Evolutionary conservation across 2,329 filamentous ascomycete species (phyloP).

Genomic region (Aspergillus glaucus): DNA sequence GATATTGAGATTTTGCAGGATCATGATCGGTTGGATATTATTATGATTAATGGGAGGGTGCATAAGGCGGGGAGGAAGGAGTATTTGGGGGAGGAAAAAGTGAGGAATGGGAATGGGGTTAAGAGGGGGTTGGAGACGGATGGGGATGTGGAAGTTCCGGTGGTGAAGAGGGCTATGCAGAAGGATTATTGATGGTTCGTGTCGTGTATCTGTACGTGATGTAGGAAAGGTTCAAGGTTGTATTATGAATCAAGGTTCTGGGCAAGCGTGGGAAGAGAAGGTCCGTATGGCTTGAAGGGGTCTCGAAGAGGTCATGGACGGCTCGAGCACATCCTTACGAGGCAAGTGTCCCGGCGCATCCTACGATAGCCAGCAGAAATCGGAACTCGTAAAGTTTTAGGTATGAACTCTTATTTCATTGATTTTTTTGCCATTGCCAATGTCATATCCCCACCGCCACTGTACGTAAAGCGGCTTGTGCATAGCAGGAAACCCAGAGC

Average conservation of each 20-base stretch:
- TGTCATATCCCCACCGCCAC: slow-evolving; percentile 32
- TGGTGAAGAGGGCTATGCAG: slow-evolving; percentile 1
- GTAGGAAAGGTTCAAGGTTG: too few relatives aligned
- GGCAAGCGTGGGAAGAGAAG: background rate
- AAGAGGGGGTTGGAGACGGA: background rate
- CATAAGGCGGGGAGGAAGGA: slow-evolving; percentile 25
- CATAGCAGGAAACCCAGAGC: slow-evolving; percentile 38
- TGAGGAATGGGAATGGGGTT: background rate
- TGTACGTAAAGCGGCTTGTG: slow-evolving; percentile 27
- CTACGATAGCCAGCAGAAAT: too few relatives aligned
- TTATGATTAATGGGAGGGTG: slow-evolving; percentile 42
- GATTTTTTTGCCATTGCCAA: slow-evolving; percentile 36
- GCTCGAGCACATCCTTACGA: too few relatives aligned
- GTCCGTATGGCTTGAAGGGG: too few relatives aligned
- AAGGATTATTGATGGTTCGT: background rate
- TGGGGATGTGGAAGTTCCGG: background rate
- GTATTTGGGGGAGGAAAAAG: background rate
- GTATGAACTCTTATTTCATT: slow-evolving; percentile 38
- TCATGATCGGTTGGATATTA: slow-evolving; percentile 35
- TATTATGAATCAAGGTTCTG: background rate
- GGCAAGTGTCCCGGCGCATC: too few relatives aligned
- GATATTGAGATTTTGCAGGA: slow-evolving; percentile 37
- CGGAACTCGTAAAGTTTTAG: slow-evolving; percentile 11
- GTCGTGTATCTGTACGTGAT: background rate
- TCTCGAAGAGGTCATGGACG: too few relatives aligned